Percentiles rank a stretch among this genome's conserved stretches.
These are phyloP conservation scores for Mycena sp. DNA, from an alignment of 1,284 basidiomycete species.

Conservation along the genomic window DNA sequence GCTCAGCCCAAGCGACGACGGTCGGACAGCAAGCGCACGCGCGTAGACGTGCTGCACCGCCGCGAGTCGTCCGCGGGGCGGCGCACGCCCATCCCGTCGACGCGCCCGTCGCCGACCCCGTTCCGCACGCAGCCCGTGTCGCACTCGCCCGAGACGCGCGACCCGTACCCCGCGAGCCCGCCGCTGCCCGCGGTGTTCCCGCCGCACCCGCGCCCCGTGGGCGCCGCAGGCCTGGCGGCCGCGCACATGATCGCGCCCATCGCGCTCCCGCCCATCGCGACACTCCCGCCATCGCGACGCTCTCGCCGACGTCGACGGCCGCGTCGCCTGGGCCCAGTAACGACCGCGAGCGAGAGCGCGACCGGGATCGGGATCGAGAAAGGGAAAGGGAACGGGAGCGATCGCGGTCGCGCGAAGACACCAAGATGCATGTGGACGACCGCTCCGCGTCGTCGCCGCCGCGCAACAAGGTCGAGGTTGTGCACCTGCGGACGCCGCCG, in stretches of 20 bases:
- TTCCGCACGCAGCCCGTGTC: constrained; percentile 75
- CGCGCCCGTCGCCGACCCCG: constrained; percentile 76
- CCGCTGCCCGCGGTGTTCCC: constrained; percentile 67
- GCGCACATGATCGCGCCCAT: constrained; percentile 44
- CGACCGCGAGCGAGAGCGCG: constrained; percentile 52
- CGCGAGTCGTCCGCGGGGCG: constrained; percentile 61
- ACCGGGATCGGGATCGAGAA: constrained; percentile 27
- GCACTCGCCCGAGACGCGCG: constrained; percentile 69
- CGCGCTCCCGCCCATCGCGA: constrained; percentile 70
- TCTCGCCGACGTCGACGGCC: constrained; percentile 65
- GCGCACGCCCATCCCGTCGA: constrained; percentile 62
- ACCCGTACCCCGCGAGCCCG: constrained; percentile 59
- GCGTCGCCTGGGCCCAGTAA: constrained; percentile 53
- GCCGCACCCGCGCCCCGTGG: constrained; percentile 75
- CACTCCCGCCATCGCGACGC: no score
- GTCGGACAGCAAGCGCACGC: constrained; percentile 69
- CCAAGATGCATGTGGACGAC: constrained; percentile 64
- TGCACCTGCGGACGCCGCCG: constrained; percentile 29
- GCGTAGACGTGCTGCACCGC: constrained; percentile 65
- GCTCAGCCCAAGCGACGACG: constrained; percentile 70
- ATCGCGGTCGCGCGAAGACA: constrained; percentile 45
- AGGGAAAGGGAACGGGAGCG: constrained; percentile 24
- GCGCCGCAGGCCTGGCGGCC: constrained; percentile 45
- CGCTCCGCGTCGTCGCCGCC: constrained; percentile 49
- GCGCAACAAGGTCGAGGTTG: constrained; percentile 24